Evolutionary conservation across 164 flowering plant species (phyloP), one percentile per base, ranked within the genome.

Genomic region (Aristolochia fimbriata): DNA sequence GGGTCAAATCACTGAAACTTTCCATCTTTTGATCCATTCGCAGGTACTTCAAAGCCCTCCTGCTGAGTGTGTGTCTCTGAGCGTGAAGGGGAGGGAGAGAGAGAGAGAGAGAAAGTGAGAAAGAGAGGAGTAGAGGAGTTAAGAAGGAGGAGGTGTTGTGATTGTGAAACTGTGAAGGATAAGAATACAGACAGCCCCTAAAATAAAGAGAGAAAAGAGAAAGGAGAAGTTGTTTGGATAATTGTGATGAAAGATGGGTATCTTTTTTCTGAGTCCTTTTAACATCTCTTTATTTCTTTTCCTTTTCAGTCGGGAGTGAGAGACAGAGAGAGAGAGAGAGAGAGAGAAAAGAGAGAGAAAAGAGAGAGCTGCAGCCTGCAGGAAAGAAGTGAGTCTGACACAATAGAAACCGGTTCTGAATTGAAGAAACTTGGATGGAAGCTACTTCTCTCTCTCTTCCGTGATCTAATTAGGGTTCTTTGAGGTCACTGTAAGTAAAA

Each of bases 381-480:
- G 80, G 84, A 15, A 81, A 83, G 75, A 74, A 60, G 53, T 65
- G 74, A 65, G 68, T 73, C 83, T 78, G 85, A 79, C 88, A 81
- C 56, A 52, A 52, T n/a, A 23, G 56, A 22, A 20, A 52, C 10
- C 43, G 60, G 71, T 43, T 54, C 63, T 54, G 60, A 61, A 61
- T 59, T 51, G 61, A 53, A 57, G 60, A 62, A 55, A 17, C 43
- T 37, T 56, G 19, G 43, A 33, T 24, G 15, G 27, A 16, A 27
- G 19, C 12, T n/a, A n/a, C n/a, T n/a, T n/a, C n/a, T 3, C 62
- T 71, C 65, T 72, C 55, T 70, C 60, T 76, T 71, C 66, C 46
- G 61, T 62, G 66, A 65, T 65, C 69, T 61, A 55, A 64, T 62
- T 62, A 61, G 68, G 66, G 69, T 50, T 74, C 43, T 37, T 69